Conservation (phyloP, 2,329 filamentous ascomycete species). For the Metarhizium rileyi region DNA sequence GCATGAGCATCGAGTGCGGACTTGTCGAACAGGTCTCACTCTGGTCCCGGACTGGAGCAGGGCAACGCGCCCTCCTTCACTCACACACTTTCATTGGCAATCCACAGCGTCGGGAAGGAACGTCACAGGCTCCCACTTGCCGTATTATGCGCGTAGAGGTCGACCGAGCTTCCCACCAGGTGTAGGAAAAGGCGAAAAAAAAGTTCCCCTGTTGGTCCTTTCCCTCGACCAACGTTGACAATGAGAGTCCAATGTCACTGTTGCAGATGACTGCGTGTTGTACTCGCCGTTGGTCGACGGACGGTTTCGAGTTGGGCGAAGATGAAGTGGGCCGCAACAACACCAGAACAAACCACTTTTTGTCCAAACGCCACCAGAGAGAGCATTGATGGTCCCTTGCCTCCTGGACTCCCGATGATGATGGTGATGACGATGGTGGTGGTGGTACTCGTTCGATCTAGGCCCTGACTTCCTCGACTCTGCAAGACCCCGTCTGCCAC, state of each 20-base stretch:
- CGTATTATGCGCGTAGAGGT: background rate
- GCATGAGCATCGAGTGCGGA: no score
- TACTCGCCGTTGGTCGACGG: background rate
- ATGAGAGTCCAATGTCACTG: background rate
- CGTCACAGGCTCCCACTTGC: constrained; percentile 1
- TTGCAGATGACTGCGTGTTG: background rate
- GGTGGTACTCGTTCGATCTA: no score
- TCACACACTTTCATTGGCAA: constrained; percentile 1
- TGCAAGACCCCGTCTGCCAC: no score
- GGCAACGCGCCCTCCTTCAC: background rate
- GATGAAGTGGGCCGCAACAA: no score
- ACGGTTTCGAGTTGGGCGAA: background rate
- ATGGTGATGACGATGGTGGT: no score
- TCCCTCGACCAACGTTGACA: background rate
- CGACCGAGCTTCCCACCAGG: background rate
- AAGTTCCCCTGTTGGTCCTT: background rate
- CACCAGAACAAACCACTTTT: no score
- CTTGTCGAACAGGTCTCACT: no score
- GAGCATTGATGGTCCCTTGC: no score
- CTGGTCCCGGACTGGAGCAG: background rate
- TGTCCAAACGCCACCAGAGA: no score
- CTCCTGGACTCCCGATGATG: no score
- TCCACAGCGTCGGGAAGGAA: constrained; percentile 2
- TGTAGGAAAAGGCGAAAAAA: background rate
- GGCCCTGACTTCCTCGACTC: no score